Conservation (phyloP, 2,329 filamentous ascomycete species). For the Talaromyces rugulosus region DNA sequence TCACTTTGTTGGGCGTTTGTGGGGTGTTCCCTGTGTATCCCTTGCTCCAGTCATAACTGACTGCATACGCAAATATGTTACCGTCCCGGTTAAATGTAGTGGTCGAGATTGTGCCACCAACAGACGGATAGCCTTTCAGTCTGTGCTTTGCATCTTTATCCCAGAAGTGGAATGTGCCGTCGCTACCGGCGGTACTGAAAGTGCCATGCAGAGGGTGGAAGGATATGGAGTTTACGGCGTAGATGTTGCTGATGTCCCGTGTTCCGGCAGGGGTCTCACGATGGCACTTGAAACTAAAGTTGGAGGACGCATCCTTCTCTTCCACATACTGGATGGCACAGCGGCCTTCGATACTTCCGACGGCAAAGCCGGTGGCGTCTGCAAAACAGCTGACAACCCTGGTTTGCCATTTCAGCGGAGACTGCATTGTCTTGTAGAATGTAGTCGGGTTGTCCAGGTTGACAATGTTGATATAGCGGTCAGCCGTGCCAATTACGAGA, state of each 20-base stretch:
- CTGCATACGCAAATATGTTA: constrained; percentile 78
- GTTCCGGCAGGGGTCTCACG: constrained; percentile 65
- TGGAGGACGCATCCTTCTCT: constrained; percentile 84
- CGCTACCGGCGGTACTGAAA: constrained; percentile 93
- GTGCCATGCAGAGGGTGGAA: constrained; percentile 97
- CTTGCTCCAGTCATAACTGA: constrained; percentile 98
- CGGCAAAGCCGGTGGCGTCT: constrained; percentile 85
- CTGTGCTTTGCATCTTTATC: constrained; percentile 89
- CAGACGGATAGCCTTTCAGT: constrained; percentile 80
- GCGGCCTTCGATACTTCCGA: constrained; percentile 93
- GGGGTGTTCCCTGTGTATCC: constrained; percentile 81
- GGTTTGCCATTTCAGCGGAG: constrained; percentile 97
- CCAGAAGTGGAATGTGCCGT: constrained; percentile 78
- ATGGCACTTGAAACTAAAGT: constrained; percentile 99
- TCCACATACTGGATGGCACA: constrained; percentile 99
- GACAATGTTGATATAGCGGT: constrained; percentile 93
- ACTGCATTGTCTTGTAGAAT: constrained; percentile 95
- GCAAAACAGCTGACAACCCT: constrained; percentile 91
- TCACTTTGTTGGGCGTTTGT: constrained; percentile 68
- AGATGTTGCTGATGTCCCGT: constrained; percentile 77
- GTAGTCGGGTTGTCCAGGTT: constrained; percentile 82
- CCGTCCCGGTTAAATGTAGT: constrained; percentile 90
- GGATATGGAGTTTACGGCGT: constrained; percentile 93
- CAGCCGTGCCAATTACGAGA: constrained; percentile 86
- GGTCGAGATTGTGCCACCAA: constrained; percentile 80